Evolutionary conservation across 2,329 filamentous ascomycete genomes (phyloP).

Genomic region (Chlorencoelia australis): DNA sequence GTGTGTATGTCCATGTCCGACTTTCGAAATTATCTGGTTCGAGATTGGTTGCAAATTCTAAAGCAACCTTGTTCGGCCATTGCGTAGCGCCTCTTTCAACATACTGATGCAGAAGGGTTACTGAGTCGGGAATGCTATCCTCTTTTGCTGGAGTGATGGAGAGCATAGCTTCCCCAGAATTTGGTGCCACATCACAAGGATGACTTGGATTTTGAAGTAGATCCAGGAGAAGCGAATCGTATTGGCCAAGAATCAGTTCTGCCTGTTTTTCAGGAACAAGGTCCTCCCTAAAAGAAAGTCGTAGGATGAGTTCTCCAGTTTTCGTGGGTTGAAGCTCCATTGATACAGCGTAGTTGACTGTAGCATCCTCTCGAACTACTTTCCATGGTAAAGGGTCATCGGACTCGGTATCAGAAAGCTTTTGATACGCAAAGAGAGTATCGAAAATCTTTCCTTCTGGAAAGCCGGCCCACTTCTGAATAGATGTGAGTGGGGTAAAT

Average conservation of each 20-base stretch:
- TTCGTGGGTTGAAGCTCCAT: slow-evolving; percentile 59
- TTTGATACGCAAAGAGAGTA: slow-evolving; percentile 77
- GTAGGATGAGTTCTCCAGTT: slow-evolving; percentile 43
- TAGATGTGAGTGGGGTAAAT: slow-evolving; percentile 57
- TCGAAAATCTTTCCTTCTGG: slow-evolving; percentile 65
- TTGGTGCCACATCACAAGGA: slow-evolving; percentile 17
- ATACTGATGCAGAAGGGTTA: slow-evolving; percentile 63
- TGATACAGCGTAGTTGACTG: slow-evolving; percentile 69
- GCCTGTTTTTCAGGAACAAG: slow-evolving; percentile 62
- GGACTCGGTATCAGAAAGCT: slow-evolving; percentile 29
- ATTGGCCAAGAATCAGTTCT: slow-evolving; percentile 54
- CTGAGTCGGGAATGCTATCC: slow-evolving; percentile 42
- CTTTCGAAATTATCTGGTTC: slow-evolving; percentile 35
- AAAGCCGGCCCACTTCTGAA: slow-evolving; percentile 62
- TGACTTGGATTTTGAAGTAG: slow-evolving; percentile 41
- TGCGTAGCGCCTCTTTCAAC: slow-evolving; percentile 53
- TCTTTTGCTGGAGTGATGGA: slow-evolving; percentile 57
- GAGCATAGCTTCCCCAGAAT: slow-evolving; percentile 35
- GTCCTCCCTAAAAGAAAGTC: slow-evolving; percentile 55
- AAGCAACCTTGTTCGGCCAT: slow-evolving; percentile 51
- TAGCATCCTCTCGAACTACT: slow-evolving; percentile 53
- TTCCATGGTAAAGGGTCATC: slow-evolving; percentile 40
- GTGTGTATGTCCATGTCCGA: slow-evolving; percentile 60
- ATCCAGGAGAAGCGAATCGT: slow-evolving; percentile 55
- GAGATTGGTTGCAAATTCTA: slow-evolving; percentile 63